Evolutionary conservation across 345 rosid genomes (phyloP).

Genomic region (Clarkia xantiana): DNA sequence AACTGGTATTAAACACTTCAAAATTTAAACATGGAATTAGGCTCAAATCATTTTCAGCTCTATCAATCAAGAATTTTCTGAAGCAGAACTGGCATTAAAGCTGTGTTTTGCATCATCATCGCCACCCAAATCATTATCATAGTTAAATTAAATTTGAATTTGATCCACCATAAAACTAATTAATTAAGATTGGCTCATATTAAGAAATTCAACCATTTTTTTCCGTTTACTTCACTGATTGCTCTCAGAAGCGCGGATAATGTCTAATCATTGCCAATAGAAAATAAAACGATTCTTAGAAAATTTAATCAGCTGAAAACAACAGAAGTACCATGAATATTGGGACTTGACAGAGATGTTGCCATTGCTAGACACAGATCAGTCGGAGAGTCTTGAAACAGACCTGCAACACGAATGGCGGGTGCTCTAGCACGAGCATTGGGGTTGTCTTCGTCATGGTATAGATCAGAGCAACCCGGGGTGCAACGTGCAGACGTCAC

Average conservation of each 20-base stretch:
- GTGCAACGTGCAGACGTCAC: constrained; percentile 14
- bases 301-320: neutral
- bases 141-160: neutral
- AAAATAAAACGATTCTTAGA: neutral
- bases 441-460: constrained; percentile 43
- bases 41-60: constrained; percentile 56
- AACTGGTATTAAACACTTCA: neutral
- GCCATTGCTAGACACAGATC: constrained; percentile 51
- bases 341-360: constrained; percentile 10
- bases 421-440: constrained; percentile 42
- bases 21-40: neutral
- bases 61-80: constrained; percentile 87
- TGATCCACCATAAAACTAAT: neutral
- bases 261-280: constrained; percentile 41
- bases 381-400: constrained; percentile 18
- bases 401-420: constrained; percentile 59
- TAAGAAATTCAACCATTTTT: constrained; percentile 33
- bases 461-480: constrained; percentile 47
- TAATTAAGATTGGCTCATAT: constrained; percentile 19
- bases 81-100: constrained; percentile 94
- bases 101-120: constrained; percentile 29
- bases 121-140: constrained; percentile 6
- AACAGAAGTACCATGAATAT: neutral
- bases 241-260: constrained; percentile 36
- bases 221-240: constrained; percentile 15